Evolutionary conservation across 2,329 filamentous ascomycete genomes (phyloP).

Genomic region (Penicillium sp.): DNA sequence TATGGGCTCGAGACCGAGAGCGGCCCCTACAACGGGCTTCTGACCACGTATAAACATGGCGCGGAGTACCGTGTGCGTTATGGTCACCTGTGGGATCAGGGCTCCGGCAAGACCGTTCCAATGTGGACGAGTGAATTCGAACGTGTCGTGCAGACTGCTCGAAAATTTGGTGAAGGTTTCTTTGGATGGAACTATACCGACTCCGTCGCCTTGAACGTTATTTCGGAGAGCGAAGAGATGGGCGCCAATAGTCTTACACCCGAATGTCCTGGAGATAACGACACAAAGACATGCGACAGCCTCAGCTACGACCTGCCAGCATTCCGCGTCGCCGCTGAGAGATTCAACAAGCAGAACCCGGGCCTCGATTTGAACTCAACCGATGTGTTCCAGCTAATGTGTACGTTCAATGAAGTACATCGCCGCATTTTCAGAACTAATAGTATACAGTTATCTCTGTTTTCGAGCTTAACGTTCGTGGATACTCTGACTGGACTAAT

Average conservation of each 20-base stretch:
- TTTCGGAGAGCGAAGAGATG: slow-evolving; percentile 19
- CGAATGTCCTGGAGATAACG: slow-evolving; percentile 13
- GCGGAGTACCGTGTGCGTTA: slow-evolving; percentile 21
- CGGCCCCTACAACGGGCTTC: slow-evolving; percentile 20
- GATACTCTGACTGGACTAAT: slow-evolving; percentile 22
- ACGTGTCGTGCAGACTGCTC: slow-evolving; percentile 22
- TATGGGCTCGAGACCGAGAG: slow-evolving; percentile 17
- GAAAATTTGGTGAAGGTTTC: slow-evolving; percentile 24
- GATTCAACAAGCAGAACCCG: slow-evolving; percentile 22
- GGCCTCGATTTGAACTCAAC: slow-evolving; percentile 18
- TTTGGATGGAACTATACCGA: slow-evolving; percentile 23
- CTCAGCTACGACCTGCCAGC: not conserved
- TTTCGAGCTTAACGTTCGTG: slow-evolving; percentile 22
- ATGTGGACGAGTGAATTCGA: slow-evolving; percentile 19
- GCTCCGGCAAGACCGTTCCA: slow-evolving; percentile 7
- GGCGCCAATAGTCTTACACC: slow-evolving; percentile 24
- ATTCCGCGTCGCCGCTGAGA: slow-evolving; percentile 18
- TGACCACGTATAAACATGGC: slow-evolving; percentile 17
- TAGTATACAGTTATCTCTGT: slow-evolving; percentile 15
- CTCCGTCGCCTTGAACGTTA: slow-evolving; percentile 22
- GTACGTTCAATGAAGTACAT: not conserved
- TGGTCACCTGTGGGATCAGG: slow-evolving; percentile 16
- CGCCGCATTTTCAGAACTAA: not conserved
- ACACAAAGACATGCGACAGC: slow-evolving; percentile 9
- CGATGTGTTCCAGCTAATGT: slow-evolving; percentile 22